Percentiles rank a stretch among this genome's conserved stretches.
phyloP scores from a whole-genome alignment of 331 rosid genomes.

The Telfairia occidentalis region DNA sequence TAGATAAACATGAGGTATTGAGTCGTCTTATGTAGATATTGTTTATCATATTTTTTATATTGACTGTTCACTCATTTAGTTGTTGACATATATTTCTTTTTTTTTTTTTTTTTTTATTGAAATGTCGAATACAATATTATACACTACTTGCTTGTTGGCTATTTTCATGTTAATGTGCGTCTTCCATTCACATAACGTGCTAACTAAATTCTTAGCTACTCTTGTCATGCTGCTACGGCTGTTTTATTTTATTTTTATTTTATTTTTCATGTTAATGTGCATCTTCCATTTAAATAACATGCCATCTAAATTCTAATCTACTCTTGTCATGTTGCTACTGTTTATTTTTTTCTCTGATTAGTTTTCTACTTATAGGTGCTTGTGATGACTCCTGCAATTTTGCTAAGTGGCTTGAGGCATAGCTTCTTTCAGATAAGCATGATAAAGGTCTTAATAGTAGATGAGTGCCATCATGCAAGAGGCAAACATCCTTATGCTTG shows the following conservation, averaged over 20 bases:
- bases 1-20: slow-evolving; percentile 53
- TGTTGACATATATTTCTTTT: neutral
- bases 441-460: slow-evolving; percentile 72
- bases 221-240: neutral
- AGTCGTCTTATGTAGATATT: neutral
- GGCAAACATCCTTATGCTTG: slow-evolving; percentile 56
- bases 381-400: slow-evolving; percentile 78
- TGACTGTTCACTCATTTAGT: neutral
- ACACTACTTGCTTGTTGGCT: neutral
- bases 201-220: neutral
- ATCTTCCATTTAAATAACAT: neutral
- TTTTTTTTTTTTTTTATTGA: neutral
- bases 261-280: neutral
- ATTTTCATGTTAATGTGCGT: neutral
- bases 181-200: neutral
- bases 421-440: slow-evolving; percentile 49
- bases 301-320: neutral
- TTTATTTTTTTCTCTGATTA: neutral
- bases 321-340: neutral
- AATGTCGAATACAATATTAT: neutral
- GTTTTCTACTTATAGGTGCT: slow-evolving; percentile 38
- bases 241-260: neutral
- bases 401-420: slow-evolving; percentile 55
- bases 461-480: slow-evolving; percentile 83
- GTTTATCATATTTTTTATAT: neutral